Conservation (phyloP, 176 grass and related monocot species). For the Olyra latifolia region DNA sequence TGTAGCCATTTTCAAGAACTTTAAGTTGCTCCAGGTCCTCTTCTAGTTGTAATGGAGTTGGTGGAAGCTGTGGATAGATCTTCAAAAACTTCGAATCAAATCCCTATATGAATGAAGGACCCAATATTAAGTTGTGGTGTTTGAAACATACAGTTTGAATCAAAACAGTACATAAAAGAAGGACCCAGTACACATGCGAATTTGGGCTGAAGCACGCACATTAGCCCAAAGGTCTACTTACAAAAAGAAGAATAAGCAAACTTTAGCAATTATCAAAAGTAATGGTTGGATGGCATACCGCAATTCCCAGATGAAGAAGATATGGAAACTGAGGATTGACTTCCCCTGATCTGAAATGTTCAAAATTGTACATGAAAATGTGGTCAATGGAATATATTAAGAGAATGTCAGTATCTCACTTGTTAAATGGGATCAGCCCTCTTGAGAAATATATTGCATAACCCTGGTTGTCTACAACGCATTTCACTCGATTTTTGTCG, state of each 20-base stretch:
- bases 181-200: too few relatives aligned
- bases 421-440: conserved; percentile 90
- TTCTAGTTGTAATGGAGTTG: conserved; percentile 82
- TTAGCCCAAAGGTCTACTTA: not conserved
- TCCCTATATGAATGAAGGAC: conserved; percentile 41
- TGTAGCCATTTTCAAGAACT: conserved; percentile 94
- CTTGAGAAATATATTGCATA: conserved; percentile 99
- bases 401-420: conserved; percentile 44
- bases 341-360: conserved; percentile 77
- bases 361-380: not conserved
- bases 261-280: not conserved
- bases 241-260: conserved; percentile 6
- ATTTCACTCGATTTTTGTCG: conserved; percentile 89
- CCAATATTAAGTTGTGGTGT: not conserved
- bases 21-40: conserved; percentile 98
- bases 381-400: not conserved
- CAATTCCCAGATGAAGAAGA: conserved; percentile 95
- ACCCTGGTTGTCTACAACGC: conserved; percentile 86
- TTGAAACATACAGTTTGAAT: too few relatives aligned
- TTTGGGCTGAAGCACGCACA: too few relatives aligned
- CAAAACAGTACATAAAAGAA: too few relatives aligned
- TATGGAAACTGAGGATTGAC: conserved; percentile 74
- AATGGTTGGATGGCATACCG: conserved; percentile 45
- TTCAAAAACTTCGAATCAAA: conserved; percentile 93
- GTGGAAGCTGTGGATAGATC: conserved; percentile 72